Evolutionary conservation across 1,284 basidiomycete species (phyloP).

Genomic region (Bjerkandera adusta): DNA sequence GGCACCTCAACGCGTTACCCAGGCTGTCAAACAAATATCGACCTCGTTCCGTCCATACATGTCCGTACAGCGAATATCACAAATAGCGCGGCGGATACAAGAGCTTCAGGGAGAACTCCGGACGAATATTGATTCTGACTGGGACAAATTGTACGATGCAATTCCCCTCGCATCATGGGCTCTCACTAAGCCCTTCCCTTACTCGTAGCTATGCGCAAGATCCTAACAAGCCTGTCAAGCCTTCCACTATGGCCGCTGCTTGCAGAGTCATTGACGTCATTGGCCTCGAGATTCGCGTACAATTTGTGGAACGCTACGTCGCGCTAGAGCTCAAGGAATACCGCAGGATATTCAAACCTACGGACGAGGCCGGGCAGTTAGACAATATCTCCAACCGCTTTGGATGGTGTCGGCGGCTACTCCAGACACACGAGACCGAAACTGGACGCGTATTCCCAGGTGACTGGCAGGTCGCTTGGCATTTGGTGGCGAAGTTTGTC

Average conservation of each 20-base stretch:
- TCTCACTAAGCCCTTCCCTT: no score
- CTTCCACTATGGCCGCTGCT: slow-evolving; percentile 68
- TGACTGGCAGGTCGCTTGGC: slow-evolving; percentile 82
- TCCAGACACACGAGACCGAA: slow-evolving; percentile 88
- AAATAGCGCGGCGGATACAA: slow-evolving; percentile 77
- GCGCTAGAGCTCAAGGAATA: slow-evolving; percentile 94
- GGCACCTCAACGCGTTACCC: not conserved
- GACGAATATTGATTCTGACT: slow-evolving; percentile 80
- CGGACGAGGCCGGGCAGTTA: slow-evolving; percentile 93
- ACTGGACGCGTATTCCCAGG: slow-evolving; percentile 79
- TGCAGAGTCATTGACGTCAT: slow-evolving; percentile 86
- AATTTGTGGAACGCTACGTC: slow-evolving; percentile 89
- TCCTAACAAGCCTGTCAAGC: slow-evolving; percentile 63
- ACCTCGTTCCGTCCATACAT: slow-evolving; percentile 75
- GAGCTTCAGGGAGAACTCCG: slow-evolving; percentile 77
- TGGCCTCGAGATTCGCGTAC: slow-evolving; percentile 76
- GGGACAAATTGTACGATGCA: slow-evolving; percentile 80
- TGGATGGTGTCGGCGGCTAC: slow-evolving; percentile 93
- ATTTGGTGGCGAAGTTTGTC: slow-evolving; percentile 78
- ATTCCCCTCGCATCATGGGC: not conserved
- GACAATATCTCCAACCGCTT: slow-evolving; percentile 94
- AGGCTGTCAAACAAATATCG: slow-evolving; percentile 89
- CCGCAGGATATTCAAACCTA: slow-evolving; percentile 89
- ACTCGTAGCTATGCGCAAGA: slow-evolving; percentile 74
- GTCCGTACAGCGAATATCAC: slow-evolving; percentile 72